These are phyloP conservation scores for Byssochlamys sp. DNA, from an alignment of 2,329 filamentous ascomycete species.

Conservation along the genomic window DNA sequence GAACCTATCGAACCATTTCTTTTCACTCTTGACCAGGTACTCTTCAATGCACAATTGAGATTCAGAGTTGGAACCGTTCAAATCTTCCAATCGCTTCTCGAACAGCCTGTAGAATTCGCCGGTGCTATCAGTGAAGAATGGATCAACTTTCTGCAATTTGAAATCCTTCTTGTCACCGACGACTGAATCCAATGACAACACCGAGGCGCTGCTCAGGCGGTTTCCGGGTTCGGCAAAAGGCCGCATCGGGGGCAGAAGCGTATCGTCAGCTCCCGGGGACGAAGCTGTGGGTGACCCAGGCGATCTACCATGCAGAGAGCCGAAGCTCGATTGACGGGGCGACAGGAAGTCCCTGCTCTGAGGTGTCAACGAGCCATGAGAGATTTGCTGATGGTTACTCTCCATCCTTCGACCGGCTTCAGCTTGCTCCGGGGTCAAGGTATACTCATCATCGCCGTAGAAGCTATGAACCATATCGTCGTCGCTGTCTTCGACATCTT, in stretches of 20 bases:
- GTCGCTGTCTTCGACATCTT: constrained; percentile 27
- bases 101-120: constrained; percentile 53
- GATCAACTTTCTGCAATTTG: constrained; percentile 56
- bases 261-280: constrained; percentile 23
- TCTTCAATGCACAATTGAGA: constrained; percentile 55
- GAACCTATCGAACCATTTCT: constrained; percentile 55
- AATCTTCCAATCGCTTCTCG: constrained; percentile 45
- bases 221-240: constrained; percentile 22
- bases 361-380: constrained; percentile 7
- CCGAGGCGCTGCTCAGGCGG: constrained; percentile 34
- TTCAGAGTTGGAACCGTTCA: constrained; percentile 50
- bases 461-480: constrained; percentile 27
- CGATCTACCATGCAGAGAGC: constrained; percentile 11
- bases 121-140: constrained; percentile 57
- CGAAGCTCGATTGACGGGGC: constrained; percentile 19
- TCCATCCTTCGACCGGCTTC: constrained; percentile 21
- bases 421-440: constrained; percentile 24
- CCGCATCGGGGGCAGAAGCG: constrained; percentile 18
- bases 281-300: constrained; percentile 19
- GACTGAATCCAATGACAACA: constrained; percentile 48
- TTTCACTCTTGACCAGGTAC: constrained; percentile 55
- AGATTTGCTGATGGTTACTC: constrained; percentile 9
- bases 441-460: constrained; percentile 33
- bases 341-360: constrained; percentile 10
- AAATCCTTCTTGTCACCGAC: constrained; percentile 54